These are phyloP conservation scores for Picea sitchensis DNA, from an alignment of 75 land plant species.

Conservation along the genomic window DNA sequence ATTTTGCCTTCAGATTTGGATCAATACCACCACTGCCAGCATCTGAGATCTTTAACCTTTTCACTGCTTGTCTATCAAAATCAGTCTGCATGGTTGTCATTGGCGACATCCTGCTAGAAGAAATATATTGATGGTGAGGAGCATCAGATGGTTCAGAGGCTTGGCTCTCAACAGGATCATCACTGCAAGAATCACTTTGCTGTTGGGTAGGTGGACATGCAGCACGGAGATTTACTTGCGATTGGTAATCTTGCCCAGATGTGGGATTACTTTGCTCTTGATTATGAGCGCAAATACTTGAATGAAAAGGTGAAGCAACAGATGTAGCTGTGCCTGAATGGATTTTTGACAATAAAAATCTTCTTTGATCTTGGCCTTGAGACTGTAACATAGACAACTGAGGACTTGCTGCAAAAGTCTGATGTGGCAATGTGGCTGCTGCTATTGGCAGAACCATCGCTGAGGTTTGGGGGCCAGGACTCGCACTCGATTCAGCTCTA, in stretches of 20 bases:
- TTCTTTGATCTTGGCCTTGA: conserved; percentile 7
- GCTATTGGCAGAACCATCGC: background rate
- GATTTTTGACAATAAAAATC: background rate
- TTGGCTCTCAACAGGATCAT: conserved; percentile 9
- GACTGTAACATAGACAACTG: conserved; percentile 2
- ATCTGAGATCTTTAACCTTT: conserved; percentile 8
- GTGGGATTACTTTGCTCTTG: background rate
- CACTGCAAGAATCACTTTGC: conserved; percentile 10
- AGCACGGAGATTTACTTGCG: background rate
- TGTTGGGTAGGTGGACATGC: background rate
- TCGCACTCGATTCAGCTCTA: conserved; percentile 1
- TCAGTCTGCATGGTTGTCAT: background rate
- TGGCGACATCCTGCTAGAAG: background rate
- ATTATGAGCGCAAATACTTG: background rate
- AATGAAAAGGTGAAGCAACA: conserved; percentile 1
- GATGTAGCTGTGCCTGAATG: background rate
- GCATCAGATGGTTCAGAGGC: conserved; percentile 6
- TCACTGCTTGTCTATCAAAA: background rate
- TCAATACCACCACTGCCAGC: background rate
- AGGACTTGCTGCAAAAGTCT: background rate
- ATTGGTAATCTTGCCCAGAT: conserved; percentile 1
- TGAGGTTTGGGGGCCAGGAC: background rate
- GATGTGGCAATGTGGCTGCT: background rate
- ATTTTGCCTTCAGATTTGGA: background rate
- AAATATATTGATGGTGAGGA: conserved; percentile 4